Base-by-base conservation (phyloP, 2,329 filamentous ascomycete genomes). In the Claviceps arundinis region DNA sequence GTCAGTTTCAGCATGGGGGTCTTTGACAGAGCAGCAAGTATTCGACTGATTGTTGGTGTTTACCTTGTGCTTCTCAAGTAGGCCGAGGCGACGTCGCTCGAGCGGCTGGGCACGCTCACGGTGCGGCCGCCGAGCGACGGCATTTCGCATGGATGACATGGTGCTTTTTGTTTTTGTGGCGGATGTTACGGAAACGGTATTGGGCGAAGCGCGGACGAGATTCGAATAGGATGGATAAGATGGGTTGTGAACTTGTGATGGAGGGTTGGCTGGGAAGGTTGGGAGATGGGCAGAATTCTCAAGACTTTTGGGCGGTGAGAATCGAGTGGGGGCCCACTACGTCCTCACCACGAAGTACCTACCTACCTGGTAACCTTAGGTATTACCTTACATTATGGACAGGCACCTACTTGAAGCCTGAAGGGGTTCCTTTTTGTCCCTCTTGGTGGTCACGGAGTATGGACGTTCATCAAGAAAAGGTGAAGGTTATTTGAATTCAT, bases 1-100 rank as follows among this genome's bases (percentile, higher is more conserved):
- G 24, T n/a, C n/a, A 38, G 19, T 13, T 16, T 51, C 34, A 22
- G 17, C 5, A 6, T n/a, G 19, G 8, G 14, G 4, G 19, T 2
- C 19, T 4, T 34, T 34, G 9, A 44, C 13, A 1, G 19, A 16
- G 11, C 30, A 34, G 30, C 30, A 34, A 34, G 30, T 34, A 4
- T 34, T 11, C 30, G 30, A 11, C 6, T 22, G 5, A 3, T 9
- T 5, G 2, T 8, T 26, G 14, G 13, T 44, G 2, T 64, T 43
- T 63, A 84, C 84, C 73, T 96, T 96, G 77, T 93, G 87, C 73
- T 98, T 97, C 69, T 97, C 93, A 56, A 97, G 82, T 22, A 97
- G 79, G 57, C 93, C 93, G 70, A 89, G 89, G 73, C 88, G 88
- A 58, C 84, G 74, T 50, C 93, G 87, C 65, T 90, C 87, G 57